phyloP scores from a whole-genome alignment of 352 stramenopile genomes.

The Phytopythium vexans region DNA sequence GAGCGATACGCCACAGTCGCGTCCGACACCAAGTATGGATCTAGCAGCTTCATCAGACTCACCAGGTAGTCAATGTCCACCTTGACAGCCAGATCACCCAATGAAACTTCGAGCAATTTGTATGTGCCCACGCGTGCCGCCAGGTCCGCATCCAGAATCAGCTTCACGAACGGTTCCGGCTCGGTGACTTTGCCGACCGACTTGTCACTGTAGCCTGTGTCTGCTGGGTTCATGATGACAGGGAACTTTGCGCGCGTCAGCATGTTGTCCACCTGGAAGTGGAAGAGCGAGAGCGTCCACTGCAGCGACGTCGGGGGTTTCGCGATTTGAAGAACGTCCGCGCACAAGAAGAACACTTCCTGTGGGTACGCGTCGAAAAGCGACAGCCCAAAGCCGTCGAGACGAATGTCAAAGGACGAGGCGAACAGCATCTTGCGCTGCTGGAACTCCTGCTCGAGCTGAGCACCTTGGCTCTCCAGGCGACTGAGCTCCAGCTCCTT shows the following conservation, averaged over 20 bases:
- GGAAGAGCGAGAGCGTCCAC: conserved; percentile 76
- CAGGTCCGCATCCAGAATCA: conserved; percentile 75
- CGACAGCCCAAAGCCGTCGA: conserved; percentile 75
- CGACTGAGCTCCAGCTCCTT: conserved; percentile 76
- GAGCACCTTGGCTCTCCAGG: conserved; percentile 58
- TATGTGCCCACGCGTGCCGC: conserved; percentile 76
- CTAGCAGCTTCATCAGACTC: conserved; percentile 75
- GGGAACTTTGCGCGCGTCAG: conserved; percentile 75
- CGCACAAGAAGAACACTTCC: conserved; percentile 80
- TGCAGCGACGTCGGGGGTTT: conserved; percentile 67
- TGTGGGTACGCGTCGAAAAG: conserved; percentile 75
- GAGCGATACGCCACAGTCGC: conserved; percentile 56
- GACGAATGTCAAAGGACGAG: conserved; percentile 77
- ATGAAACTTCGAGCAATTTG: conserved; percentile 74
- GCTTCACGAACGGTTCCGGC: conserved; percentile 57
- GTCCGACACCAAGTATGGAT: conserved; percentile 76
- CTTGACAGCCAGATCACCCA: conserved; percentile 71
- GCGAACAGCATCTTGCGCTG: conserved; percentile 78
- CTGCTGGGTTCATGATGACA: conserved; percentile 79
- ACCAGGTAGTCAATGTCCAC: conserved; percentile 85
- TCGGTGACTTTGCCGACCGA: conserved; percentile 43
- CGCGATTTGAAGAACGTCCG: conserved; percentile 73
- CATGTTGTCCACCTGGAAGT: conserved; percentile 87
- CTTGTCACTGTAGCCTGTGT: conserved; percentile 78
- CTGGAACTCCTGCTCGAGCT: conserved; percentile 69